Conservation (phyloP, 495 filamentous ascomycete species). For the Penicillium argentinense region DNA sequence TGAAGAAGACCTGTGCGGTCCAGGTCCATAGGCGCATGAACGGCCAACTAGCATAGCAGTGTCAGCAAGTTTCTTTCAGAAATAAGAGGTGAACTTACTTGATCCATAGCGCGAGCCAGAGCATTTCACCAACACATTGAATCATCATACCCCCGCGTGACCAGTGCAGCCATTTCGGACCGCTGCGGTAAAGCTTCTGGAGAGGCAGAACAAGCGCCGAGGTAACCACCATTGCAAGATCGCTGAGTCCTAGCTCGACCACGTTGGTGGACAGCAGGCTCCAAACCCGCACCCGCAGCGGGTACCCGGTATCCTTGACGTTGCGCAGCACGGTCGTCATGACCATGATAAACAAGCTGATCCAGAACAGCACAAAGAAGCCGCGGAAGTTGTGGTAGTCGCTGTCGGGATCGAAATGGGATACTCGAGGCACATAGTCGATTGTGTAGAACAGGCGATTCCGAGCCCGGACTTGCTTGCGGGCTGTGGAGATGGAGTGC, state of each 20-base stretch:
- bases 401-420: constrained; percentile 90
- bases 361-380: constrained; percentile 98
- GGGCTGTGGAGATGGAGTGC: constrained; percentile 77
- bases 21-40: constrained; percentile 88
- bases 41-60: constrained; percentile 59
- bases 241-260: constrained; percentile 81
- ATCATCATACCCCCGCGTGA: constrained; percentile 69
- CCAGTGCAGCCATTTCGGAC: constrained; percentile 66
- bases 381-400: constrained; percentile 94
- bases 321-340: constrained; percentile 89
- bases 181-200: constrained; percentile 62
- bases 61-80: neutral
- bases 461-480: constrained; percentile 81
- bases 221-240: constrained; percentile 77
- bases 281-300: constrained; percentile 83
- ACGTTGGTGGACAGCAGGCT: constrained; percentile 80
- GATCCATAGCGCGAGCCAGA: constrained; percentile 84
- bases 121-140: constrained; percentile 76
- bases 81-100: constrained; percentile 45
- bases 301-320: constrained; percentile 88
- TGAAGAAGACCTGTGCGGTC: constrained; percentile 94
- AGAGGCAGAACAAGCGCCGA: constrained; percentile 72
- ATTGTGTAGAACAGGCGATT: constrained; percentile 93
- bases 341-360: constrained; percentile 93
- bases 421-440: constrained; percentile 88